Conservation (phyloP, 352 stramenopile species). For the Saprolegnia parasitica region DNA sequence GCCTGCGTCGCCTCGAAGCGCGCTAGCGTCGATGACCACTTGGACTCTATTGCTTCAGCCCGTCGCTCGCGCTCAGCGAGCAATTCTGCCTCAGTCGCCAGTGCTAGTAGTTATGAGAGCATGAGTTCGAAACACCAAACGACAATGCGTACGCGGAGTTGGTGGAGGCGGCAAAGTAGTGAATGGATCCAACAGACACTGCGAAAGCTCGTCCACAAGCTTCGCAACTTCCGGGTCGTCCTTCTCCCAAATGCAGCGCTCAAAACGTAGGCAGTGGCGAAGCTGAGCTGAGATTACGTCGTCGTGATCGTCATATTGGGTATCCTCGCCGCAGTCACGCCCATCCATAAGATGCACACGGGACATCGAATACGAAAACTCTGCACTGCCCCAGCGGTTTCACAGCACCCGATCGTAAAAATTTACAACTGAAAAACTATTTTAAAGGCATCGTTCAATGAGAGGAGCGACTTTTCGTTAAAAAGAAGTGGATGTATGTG, state of each 20-base stretch:
- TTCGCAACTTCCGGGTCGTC: neutral
- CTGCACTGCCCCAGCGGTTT: no score
- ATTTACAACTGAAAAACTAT: no score
- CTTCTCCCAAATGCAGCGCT: neutral
- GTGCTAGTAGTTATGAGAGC: neutral
- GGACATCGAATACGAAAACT: no score
- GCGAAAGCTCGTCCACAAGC: neutral
- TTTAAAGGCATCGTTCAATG: no score
- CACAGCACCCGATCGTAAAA: no score
- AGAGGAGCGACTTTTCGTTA: no score
- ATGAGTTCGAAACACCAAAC: neutral
- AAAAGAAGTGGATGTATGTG: no score
- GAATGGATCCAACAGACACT: neutral
- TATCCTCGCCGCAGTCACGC: neutral
- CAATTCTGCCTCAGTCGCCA: neutral
- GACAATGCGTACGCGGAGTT: neutral
- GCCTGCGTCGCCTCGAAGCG: conserved; percentile 7
- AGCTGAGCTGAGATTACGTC: neutral
- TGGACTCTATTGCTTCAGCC: neutral
- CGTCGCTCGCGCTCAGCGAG: neutral
- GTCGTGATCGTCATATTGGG: neutral
- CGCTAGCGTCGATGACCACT: conserved; percentile 15
- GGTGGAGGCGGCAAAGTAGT: neutral
- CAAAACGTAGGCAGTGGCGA: neutral
- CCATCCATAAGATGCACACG: no score